Base-by-base conservation (phyloP, 495 filamentous ascomycete species). In the Talaromyces adpressus region DNA sequence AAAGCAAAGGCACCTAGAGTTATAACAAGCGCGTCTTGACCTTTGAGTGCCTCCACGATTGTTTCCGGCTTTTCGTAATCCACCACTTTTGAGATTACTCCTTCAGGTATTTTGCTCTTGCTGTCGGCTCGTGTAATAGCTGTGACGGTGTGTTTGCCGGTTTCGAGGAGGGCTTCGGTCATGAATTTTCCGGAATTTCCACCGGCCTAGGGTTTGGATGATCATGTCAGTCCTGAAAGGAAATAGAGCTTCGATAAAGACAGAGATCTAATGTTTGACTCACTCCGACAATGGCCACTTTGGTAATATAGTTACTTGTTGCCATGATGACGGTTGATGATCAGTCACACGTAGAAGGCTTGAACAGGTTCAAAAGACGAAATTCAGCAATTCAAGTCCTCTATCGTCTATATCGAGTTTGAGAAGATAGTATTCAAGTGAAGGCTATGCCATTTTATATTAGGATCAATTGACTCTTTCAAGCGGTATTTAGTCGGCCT, bases 21-120 rank as follows among this genome's bases (percentile, higher is more conserved):
- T 68, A 89, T 87, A 67, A 90, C 73, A n/a, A 90, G 75, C 39
- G 75, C 79, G 25, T 87, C 77, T 62, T 84, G 81, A 65, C 76
- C 81, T 63, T 69, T 67, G 8, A 86, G 77, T 1, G 80, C 82
- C 4, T 66, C 66, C 6, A 81, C 75, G 27, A 87, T 66, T 41
- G 77, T 71, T 11, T 68, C 64, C 3, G 68, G 69, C 62, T 81
- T 68, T 66, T 74, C 68, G 69, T 86, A 86, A 71, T 85, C 68
- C 65, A 85, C 74, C 22, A 62, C 67, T 54, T 70, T 70, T 25
- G 74, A 36, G 2, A 67, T 67, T 22, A 85, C 70, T 32, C 83
- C 84, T 2, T 67, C 47, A 4, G 81, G 81, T 0, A 82, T 63
- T 8, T 54, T 63, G 68, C 52, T 74, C 5, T 67, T 71, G 68